phyloP scores from a whole-genome alignment of 169 alveolate genomes.

The Eimeria zaria region DNA sequence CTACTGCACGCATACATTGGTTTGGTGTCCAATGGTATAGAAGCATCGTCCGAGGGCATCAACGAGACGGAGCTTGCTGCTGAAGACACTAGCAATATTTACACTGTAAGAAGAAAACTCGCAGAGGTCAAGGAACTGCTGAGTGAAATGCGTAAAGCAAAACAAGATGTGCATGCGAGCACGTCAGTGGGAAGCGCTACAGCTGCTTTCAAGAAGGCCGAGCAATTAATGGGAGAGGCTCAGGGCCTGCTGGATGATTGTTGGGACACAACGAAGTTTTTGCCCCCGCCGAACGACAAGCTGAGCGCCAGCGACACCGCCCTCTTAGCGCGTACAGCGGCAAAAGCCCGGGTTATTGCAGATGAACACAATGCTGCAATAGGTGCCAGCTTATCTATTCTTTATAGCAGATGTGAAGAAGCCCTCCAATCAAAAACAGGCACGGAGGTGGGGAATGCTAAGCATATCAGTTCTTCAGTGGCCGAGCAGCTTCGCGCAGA shows the following conservation, averaged over 20 bases:
- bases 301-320: neutral
- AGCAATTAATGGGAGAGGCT: neutral
- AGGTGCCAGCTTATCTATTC: neutral
- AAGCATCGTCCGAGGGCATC: neutral
- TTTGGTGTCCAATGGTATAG: neutral
- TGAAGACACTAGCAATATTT: neutral
- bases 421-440: neutral
- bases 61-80: neutral
- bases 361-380: neutral
- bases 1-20: neutral
- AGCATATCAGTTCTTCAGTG: neutral
- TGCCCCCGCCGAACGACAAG: neutral
- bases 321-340: neutral
- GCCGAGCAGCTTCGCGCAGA: conserved; percentile 12
- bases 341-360: neutral
- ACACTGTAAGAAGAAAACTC: neutral
- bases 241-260: conserved; percentile 31
- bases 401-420: neutral
- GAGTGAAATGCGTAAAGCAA: neutral
- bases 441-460: neutral
- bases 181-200: conserved; percentile 1
- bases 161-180: conserved; percentile 9
- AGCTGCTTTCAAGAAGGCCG: conserved; percentile 6
- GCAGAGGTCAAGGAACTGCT: neutral
- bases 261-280: neutral